Evolutionary conservation across 1,284 basidiomycete species (phyloP), one percentile per base, ranked within the genome.

Genomic region (Cutaneotrichosporon curvatum): DNA sequence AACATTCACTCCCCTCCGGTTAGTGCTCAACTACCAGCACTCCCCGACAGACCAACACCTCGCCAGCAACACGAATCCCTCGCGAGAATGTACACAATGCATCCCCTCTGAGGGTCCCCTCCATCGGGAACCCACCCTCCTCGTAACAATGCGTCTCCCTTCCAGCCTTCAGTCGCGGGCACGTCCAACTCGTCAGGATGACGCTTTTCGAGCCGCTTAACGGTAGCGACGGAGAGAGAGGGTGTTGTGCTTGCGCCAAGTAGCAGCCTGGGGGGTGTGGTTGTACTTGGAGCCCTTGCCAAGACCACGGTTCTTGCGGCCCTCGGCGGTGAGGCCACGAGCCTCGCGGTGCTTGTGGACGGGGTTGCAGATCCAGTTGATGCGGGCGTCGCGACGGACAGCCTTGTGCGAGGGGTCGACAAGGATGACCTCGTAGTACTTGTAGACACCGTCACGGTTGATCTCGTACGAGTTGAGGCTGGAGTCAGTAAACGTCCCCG

Each of bases 381-480:
- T 96, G 65, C 90, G 81, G 57, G 94, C 76, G 71, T 99, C 94
- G 57, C 91, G 86, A 58, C 89, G 87, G 75, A 96, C 84, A 38
- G 75, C 75, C 70, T 76, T 76, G 74, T 76, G 74, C 44, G 61
- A 63, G 48, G 74, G 72, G 67, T 99, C 94, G 51, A 99, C 91
- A 60, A 94, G 82, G 71, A 99, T 98, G 65, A 99, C 90, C 74
- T 98, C 94, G 77, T 84, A 98, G 80, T 95, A 98, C 75, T 96
- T 96, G 84, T 96, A 96, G 35, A 97, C 88, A 77, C 92, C 92
- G 72, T 97, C 92, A 77, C 96, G 89, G 79, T 97, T 97, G 72
- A 99, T 78, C 94, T 94, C 97, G 83, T 99, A 99, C 50, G 92
- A 97, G 81, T 96, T 92, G 64, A 92, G 74, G 51, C 48, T 50